Percentiles rank a stretch among this genome's conserved stretches.
Conservation (phyloP, 768 basidiomycete genomes). For the Mycena amicta region DNA sequence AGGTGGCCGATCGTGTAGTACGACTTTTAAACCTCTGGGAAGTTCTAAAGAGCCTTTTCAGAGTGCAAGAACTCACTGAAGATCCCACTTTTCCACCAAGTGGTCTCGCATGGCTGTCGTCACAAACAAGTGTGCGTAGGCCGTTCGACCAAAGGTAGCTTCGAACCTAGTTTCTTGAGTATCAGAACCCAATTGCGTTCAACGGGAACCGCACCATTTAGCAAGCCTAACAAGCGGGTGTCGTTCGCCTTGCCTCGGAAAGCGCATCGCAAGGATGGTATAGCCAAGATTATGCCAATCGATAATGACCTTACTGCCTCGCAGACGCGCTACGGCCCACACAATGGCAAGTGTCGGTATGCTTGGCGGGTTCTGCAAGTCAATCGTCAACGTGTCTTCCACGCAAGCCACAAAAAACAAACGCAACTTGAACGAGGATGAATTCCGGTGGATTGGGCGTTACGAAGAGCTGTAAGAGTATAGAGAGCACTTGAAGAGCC, state of each 20-base stretch:
- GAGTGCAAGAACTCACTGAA: slow-evolving; percentile 64
- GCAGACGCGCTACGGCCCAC: slow-evolving; percentile 66
- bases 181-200: neutral
- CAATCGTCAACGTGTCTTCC: neutral
- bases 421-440: slow-evolving; percentile 86
- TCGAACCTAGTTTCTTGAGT: slow-evolving; percentile 68
- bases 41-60: neutral
- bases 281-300: slow-evolving; percentile 99
- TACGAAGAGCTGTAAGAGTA: slow-evolving; percentile 63
- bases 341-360: slow-evolving; percentile 92
- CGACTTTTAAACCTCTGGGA: slow-evolving; percentile 71
- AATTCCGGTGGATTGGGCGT: slow-evolving; percentile 75
- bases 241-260: slow-evolving; percentile 58
- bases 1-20: slow-evolving; percentile 91
- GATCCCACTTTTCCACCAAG: slow-evolving; percentile 70
- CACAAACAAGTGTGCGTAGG: slow-evolving; percentile 92
- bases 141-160: slow-evolving; percentile 70
- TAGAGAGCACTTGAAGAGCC: slow-evolving; percentile 60
- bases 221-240: slow-evolving; percentile 77
- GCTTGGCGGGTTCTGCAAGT: slow-evolving; percentile 86
- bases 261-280: slow-evolving; percentile 76
- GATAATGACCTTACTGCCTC: slow-evolving; percentile 86
- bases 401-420: neutral
- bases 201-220: slow-evolving; percentile 54
- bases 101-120: slow-evolving; percentile 82